A percentile compares a stretch with the other conserved stretches of the same genome.
These are phyloP conservation scores for Saccharum hybrid DNA, from an alignment of 202 grass and related monocot species.

Conservation along the genomic window DNA sequence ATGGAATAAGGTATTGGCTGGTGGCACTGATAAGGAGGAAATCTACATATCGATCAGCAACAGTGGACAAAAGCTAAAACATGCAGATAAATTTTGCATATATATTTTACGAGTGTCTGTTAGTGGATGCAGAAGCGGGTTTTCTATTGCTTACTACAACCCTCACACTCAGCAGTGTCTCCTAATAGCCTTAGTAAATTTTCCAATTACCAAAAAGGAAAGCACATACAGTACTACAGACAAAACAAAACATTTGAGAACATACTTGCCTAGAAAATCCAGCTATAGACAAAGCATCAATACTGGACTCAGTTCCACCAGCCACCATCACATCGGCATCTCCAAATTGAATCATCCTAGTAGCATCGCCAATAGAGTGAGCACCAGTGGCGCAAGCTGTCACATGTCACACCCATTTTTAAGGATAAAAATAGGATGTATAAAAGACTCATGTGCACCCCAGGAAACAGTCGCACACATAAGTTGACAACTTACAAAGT, in stretches of 20 bases:
- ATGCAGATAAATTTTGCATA: background rate
- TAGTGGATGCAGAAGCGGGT: background rate
- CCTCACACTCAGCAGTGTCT: background rate
- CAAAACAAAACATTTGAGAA: conserved; percentile 20
- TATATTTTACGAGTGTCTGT: background rate
- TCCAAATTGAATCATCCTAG: conserved; percentile 95
- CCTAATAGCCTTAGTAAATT: conserved; percentile 3
- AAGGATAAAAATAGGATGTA: too few relatives aligned
- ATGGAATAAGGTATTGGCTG: conserved; percentile 19
- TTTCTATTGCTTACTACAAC: conserved; percentile 26
- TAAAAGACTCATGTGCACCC: too few relatives aligned
- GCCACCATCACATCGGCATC: conserved; percentile 97
- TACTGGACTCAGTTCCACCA: conserved; percentile 90
- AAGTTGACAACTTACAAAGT: too few relatives aligned
- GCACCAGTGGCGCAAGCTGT: conserved; percentile 96
- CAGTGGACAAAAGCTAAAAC: background rate
- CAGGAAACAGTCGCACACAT: too few relatives aligned
- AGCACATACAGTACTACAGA: background rate
- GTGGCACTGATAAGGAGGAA: background rate
- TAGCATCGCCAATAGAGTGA: conserved; percentile 95
- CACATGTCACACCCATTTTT: too few relatives aligned
- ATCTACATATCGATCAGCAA: background rate
- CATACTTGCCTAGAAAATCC: conserved; percentile 84
- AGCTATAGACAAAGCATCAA: conserved; percentile 94
- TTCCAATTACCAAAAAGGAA: background rate